phyloP scores from a whole-genome alignment of 1,139 yeast species.

The Kodamaea derodonti region DNA sequence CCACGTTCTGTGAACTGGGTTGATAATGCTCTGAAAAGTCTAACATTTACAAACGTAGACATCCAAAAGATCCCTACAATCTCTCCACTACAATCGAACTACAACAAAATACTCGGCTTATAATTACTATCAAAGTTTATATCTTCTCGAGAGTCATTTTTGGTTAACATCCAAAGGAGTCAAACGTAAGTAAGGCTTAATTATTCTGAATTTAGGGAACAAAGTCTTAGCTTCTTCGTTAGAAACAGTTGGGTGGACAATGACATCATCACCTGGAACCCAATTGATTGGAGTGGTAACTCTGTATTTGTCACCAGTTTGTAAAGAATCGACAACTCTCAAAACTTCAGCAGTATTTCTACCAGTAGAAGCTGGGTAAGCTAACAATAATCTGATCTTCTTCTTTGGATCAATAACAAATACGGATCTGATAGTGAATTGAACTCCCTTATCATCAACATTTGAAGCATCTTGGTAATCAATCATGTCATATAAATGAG shows the following conservation, averaged over 20 bases:
- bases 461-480: slow-evolving; percentile 84
- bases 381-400: slow-evolving; percentile 75
- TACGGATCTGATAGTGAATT: slow-evolving; percentile 83
- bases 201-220: slow-evolving; percentile 75
- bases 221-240: slow-evolving; percentile 77
- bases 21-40: no score
- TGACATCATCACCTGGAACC: slow-evolving; percentile 79
- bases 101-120: no score
- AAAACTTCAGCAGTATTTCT: slow-evolving; percentile 86
- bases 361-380: slow-evolving; percentile 90
- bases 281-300: slow-evolving; percentile 80
- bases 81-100: no score
- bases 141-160: slow-evolving; percentile 5
- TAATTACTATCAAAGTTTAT: no score
- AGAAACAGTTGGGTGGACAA: slow-evolving; percentile 79
- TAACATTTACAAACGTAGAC: no score
- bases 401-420: slow-evolving; percentile 84
- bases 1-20: no score
- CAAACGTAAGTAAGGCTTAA: slow-evolving; percentile 70
- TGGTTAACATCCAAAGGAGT: slow-evolving; percentile 17
- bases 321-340: slow-evolving; percentile 83
- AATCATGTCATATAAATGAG: slow-evolving; percentile 84
- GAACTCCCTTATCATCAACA: slow-evolving; percentile 56
- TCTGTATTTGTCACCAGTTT: slow-evolving; percentile 73
- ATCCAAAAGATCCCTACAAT: no score